These are phyloP conservation scores for Flaveria brownii DNA, from an alignment of 129 eudicot species.

Conservation along the genomic window DNA sequence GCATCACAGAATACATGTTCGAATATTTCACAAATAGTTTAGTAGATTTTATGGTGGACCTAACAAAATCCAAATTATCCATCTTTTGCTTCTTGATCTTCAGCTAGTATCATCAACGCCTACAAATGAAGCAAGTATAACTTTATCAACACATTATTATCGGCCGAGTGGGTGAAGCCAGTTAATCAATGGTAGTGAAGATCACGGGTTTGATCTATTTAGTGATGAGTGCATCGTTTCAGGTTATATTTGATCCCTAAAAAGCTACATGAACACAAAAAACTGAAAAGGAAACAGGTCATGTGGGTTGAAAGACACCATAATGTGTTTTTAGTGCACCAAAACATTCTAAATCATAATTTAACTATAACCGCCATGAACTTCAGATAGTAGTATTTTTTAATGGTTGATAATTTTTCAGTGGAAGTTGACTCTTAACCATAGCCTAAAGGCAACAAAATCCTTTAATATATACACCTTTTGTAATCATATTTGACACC, in stretches of 20 bases:
- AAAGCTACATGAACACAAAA: neutral
- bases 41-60: constrained; percentile 25
- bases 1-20: constrained; percentile 10
- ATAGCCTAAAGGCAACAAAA: neutral
- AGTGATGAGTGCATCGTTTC: neutral
- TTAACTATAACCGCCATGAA: neutral
- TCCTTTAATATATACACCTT: neutral
- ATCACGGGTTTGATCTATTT: neutral
- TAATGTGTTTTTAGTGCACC: neutral
- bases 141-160: constrained; percentile 41
- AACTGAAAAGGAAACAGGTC: neutral
- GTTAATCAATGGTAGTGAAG: neutral
- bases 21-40: constrained; percentile 18
- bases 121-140: constrained; percentile 60
- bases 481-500: neutral
- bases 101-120: constrained; percentile 80
- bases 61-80: constrained; percentile 41
- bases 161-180: neutral
- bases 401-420: neutral
- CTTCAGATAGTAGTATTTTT: neutral
- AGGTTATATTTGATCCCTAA: neutral
- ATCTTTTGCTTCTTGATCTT: constrained; percentile 63
- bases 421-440: neutral
- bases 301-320: neutral
- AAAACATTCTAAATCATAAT: neutral